Evolutionary conservation across 257 asterid genomes (phyloP), one percentile per base, ranked within the genome.

Genomic region (Galeopsis tetrahit): DNA sequence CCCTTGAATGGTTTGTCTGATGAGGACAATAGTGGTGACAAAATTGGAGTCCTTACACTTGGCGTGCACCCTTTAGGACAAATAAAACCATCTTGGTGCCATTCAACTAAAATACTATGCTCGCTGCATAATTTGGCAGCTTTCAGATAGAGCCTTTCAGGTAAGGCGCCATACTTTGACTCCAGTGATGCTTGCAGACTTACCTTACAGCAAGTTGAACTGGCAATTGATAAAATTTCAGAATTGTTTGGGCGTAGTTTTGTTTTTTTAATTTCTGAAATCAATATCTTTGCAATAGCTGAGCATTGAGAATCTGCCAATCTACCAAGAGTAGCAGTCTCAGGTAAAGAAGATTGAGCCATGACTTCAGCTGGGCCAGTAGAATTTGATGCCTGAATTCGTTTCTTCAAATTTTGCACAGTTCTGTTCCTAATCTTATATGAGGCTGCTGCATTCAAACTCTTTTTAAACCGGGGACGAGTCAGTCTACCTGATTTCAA

Each of bases 61-160:
- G 83, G 75, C 51, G 68, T 68, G 79, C 98, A 92, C 58, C 97
- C 94, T 84, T 82, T 90, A 28, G 96, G 90, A 80, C 99, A 95
- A 78, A 78, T 65, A 81, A 79, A 90, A 62, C 84, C 87, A 35
- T 88, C 96, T 73, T 80, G 93, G 80, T 95, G 98, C 99, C 98
- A 92, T 57, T 81, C 88, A 67, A 90, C 89, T 69, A 77, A 49
- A 70, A 92, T 84, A 77, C 85, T 86, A 28, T 95, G 96, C 80
- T 95, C 99, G 68, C 99, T 92, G 82, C 98, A 95, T 35, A 95
- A 78, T 82, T 88, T 92, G 61, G 96, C 99, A 34, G 97, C 98
- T 89, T 81, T 95, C 69, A 92, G 83, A 80, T 87, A 86, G 77
- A 90, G 78, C 68, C 87, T 84, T 71, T 84, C 85, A 5, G 99